phyloP scores from a whole-genome alignment of 257 asterid genomes.

The Lavandula angustifolia region DNA sequence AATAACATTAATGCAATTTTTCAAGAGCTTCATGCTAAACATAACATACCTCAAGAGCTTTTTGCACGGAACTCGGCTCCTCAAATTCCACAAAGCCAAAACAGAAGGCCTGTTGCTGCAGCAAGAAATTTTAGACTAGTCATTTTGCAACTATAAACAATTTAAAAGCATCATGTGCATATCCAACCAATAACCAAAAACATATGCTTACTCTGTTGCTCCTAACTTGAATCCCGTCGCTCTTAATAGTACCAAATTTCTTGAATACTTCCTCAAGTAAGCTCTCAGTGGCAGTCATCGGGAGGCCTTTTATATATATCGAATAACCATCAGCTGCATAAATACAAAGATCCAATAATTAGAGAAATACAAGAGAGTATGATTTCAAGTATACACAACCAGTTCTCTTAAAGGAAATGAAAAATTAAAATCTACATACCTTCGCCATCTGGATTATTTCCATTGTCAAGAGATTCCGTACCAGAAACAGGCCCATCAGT shows the following conservation, averaged over 20 bases:
- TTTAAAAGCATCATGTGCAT: not conserved
- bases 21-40: conserved; percentile 7
- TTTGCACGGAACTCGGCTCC: conserved; percentile 59
- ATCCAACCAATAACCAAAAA: not conserved
- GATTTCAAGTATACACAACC: conserved; percentile 4
- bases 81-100: conserved; percentile 85
- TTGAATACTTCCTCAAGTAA: conserved; percentile 76
- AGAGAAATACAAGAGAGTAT: not conserved
- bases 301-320: conserved; percentile 82
- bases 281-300: conserved; percentile 64
- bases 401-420: conserved; percentile 1
- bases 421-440: conserved; percentile 40
- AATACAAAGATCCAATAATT: conserved; percentile 10
- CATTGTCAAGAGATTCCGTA: conserved; percentile 54
- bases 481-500: conserved; percentile 50
- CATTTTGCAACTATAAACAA: conserved; percentile 22
- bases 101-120: conserved; percentile 61
- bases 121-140: conserved; percentile 9
- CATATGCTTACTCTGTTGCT: conserved; percentile 56
- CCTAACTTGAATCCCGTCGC: conserved; percentile 89
- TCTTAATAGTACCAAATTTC: conserved; percentile 76
- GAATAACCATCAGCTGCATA: conserved; percentile 88
- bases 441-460: conserved; percentile 72
- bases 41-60: conserved; percentile 66
- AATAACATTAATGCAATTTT: not conserved